phyloP scores from a whole-genome alignment of 257 asterid species.

The Nicotiana obtusifolia region DNA sequence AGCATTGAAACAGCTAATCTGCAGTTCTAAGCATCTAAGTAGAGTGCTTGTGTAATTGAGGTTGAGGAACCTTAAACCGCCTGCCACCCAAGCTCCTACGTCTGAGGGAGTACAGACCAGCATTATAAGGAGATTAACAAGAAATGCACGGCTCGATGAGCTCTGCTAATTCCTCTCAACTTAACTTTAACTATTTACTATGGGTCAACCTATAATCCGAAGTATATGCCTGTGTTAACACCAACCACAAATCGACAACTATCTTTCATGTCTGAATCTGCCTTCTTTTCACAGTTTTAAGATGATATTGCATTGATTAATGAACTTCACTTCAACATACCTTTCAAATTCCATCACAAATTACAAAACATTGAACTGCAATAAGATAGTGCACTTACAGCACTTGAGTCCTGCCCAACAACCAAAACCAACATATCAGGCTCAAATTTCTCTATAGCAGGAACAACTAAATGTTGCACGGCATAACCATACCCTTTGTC shows the following conservation, averaged over 20 bases:
- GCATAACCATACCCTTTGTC: conserved; percentile 65
- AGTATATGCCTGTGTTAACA: background rate
- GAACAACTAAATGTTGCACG: conserved; percentile 51
- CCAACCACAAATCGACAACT: background rate
- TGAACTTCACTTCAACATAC: background rate
- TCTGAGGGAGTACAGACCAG: background rate
- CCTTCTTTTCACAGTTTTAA: background rate
- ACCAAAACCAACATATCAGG: conserved; percentile 75
- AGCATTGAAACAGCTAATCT: too few species aligned
- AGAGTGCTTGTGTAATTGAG: too few species aligned
- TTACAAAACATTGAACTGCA: background rate
- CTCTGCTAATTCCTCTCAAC: background rate
- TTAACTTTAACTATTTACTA: background rate
- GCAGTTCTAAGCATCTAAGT: too few species aligned
- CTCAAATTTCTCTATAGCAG: conserved; percentile 59
- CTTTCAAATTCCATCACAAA: background rate
- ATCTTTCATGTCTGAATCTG: background rate
- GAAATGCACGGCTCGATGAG: background rate
- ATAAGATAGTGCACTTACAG: conserved; percentile 45
- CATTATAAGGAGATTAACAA: background rate
- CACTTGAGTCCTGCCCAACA: conserved; percentile 91
- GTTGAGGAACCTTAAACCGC: too few species aligned
- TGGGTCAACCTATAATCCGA: background rate
- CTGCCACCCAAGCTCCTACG: too few species aligned
- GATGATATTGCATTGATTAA: background rate